Conservation (phyloP, 2,329 filamentous ascomycete species). For the Harringtonia lauricola region DNA sequence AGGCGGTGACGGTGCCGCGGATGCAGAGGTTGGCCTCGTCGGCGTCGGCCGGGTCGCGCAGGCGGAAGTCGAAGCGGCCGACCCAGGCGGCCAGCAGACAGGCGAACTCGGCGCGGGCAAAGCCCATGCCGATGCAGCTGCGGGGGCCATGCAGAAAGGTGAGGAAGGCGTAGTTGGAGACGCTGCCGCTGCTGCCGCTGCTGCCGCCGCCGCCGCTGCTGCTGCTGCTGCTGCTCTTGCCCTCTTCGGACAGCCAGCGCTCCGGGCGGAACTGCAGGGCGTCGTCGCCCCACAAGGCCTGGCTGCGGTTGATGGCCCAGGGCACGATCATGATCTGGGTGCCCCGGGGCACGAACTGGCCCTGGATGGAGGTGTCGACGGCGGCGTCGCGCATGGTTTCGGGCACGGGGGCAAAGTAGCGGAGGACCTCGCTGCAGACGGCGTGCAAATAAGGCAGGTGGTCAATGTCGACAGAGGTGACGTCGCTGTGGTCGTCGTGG, state of each 20-base stretch:
- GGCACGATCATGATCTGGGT: slow-evolving; percentile 56
- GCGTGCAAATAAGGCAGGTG: slow-evolving; percentile 69
- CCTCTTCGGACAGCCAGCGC: slow-evolving; percentile 49
- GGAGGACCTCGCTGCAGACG: slow-evolving; percentile 66
- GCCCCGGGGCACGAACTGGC: slow-evolving; percentile 55
- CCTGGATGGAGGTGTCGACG: slow-evolving; percentile 53
- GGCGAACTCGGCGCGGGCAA: slow-evolving; percentile 77
- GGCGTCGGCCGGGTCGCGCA: slow-evolving; percentile 46
- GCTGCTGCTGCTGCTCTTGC: slow-evolving; percentile 26
- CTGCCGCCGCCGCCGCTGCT: slow-evolving; percentile 32
- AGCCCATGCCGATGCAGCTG: slow-evolving; percentile 73
- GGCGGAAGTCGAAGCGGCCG: slow-evolving; percentile 58
- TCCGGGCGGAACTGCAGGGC: slow-evolving; percentile 69
- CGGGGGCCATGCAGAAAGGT: slow-evolving; percentile 82
- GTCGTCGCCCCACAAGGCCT: slow-evolving; percentile 63
- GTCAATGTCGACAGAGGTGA: slow-evolving; percentile 49
- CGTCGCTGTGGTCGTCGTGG: slow-evolving; percentile 5
- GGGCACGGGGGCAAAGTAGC: slow-evolving; percentile 61
- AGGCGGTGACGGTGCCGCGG: slow-evolving; percentile 58
- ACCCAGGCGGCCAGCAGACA: slow-evolving; percentile 69
- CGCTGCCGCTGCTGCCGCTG: slow-evolving; percentile 38
- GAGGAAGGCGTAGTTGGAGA: slow-evolving; percentile 65
- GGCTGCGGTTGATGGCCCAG: slow-evolving; percentile 59
- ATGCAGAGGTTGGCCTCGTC: slow-evolving; percentile 58
- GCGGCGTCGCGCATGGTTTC: slow-evolving; percentile 56